phyloP scores from a whole-genome alignment of 495 filamentous ascomycete genomes.

The Aspergillus egyptiacus region DNA sequence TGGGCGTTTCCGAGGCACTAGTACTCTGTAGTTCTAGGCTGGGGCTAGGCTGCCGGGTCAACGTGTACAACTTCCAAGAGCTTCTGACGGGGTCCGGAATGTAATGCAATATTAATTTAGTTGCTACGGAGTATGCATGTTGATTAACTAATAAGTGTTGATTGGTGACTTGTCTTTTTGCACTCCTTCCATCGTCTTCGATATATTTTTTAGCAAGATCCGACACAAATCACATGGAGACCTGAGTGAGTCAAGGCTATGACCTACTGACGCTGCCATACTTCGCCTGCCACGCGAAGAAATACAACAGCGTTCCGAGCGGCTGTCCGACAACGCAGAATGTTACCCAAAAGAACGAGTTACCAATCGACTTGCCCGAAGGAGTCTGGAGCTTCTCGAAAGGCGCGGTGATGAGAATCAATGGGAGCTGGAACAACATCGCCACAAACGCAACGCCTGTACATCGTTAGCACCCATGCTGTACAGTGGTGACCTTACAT shows the following conservation, averaged over 20 bases:
- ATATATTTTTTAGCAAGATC: not conserved
- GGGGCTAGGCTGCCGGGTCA: not conserved
- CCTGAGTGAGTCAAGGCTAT: not conserved
- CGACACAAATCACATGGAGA: not conserved
- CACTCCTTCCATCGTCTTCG: not conserved
- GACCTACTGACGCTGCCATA: slow-evolving; percentile 67
- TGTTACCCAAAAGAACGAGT: slow-evolving; percentile 90
- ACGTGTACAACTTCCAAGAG: not conserved
- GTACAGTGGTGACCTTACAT: slow-evolving; percentile 18
- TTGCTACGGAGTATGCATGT: no score
- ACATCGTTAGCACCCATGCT: slow-evolving; percentile 8
- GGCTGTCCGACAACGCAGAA: slow-evolving; percentile 95
- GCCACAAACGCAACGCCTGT: slow-evolving; percentile 83
- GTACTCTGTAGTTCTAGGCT: no score
- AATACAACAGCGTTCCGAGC: slow-evolving; percentile 82
- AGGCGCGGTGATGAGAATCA: slow-evolving; percentile 73
- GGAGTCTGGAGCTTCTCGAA: slow-evolving; percentile 72
- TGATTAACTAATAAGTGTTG: not conserved
- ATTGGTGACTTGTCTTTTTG: not conserved
- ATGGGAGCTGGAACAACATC: slow-evolving; percentile 87
- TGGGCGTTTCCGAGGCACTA: slow-evolving; percentile 6
- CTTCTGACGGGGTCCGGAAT: not conserved
- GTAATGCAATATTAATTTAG: no score
- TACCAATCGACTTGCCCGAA: slow-evolving; percentile 71
- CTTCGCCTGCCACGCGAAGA: slow-evolving; percentile 98